Evolutionary conservation across 2,329 filamentous ascomycete species (phyloP), one percentile per base, ranked within the genome.

Genomic region (Fusarium sp.): DNA sequence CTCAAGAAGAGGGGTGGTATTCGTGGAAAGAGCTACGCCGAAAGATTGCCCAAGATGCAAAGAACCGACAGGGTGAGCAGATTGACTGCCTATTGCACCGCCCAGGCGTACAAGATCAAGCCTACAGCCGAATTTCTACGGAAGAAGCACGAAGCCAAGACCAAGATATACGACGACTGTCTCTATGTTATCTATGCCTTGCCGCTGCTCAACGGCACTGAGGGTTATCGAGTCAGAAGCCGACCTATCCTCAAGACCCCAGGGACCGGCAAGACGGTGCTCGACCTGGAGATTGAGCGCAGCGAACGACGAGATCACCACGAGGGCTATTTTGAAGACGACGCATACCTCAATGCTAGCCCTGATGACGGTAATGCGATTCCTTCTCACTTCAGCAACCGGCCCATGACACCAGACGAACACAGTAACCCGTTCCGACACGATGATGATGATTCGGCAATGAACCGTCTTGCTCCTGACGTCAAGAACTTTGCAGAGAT

Each of bases 121-220:
- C 89, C 91, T 28, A 94, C 94, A n/a, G 94, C 95, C 13, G 90
- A 93, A 36, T 99, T 99, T 78, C 85, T 98, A 66, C 92, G 93
- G 73, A 93, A 93, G 70, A 92, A 91, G 75, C 96, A 99, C 82
- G 91, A 92, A 34, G 95, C 95, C 1, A 92, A 94, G 81, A 97
- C 95, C 13, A 99, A 99, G 82, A 86, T 98, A 6, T 99, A 99
- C 81, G 96, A 99, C 79, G 96, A 99, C 80, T 99, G 96, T 77
- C 85, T 99, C 27, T 99, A 99, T 78, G 94, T 92, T 28, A 95
- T 97, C 50, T 99, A 99, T 80, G 95, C 98, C 78, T 84, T 98
- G 31, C 96, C 96, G 6, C 83, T 99, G 15, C 85, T 98, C 57
- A 92, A 94, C 3, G 96, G 95, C 1, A 89, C 86, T 48, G 94